Percentiles rank a stretch among this genome's conserved stretches.
Conservation (phyloP, 2,329 filamentous ascomycete species). For the Mycosphaerelloides madeirae region DNA sequence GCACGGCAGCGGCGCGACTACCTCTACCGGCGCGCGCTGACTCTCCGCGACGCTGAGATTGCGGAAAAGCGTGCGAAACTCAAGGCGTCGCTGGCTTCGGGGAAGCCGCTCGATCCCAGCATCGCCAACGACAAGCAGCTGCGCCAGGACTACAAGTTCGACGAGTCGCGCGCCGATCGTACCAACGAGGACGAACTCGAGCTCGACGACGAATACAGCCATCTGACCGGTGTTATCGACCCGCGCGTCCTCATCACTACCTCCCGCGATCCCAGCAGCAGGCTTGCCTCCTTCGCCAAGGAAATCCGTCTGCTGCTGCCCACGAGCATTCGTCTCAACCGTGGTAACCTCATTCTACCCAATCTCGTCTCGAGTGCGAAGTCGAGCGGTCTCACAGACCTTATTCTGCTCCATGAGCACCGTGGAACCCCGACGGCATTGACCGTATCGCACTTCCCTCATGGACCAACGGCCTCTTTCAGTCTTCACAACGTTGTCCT, state of each 20-base stretch:
- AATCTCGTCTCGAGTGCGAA: slow-evolving; percentile 81
- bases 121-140: slow-evolving; percentile 83
- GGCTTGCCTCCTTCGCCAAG: slow-evolving; percentile 86
- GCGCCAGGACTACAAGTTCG: slow-evolving; percentile 86
- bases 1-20: slow-evolving; percentile 78
- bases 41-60: slow-evolving; percentile 85
- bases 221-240: slow-evolving; percentile 86
- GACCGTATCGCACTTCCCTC: slow-evolving; percentile 80
- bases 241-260: slow-evolving; percentile 87
- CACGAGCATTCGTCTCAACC: slow-evolving; percentile 81
- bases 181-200: slow-evolving; percentile 65
- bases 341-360: slow-evolving; percentile 81
- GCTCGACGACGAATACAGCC: slow-evolving; percentile 83
- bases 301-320: slow-evolving; percentile 81
- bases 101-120: slow-evolving; percentile 74
- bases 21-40: slow-evolving; percentile 82
- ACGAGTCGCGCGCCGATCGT: slow-evolving; percentile 71
- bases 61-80: slow-evolving; percentile 86
- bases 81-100: slow-evolving; percentile 78
- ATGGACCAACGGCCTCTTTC: slow-evolving; percentile 83
- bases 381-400: slow-evolving; percentile 73
- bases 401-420: slow-evolving; percentile 87
- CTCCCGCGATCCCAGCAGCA: slow-evolving; percentile 77
- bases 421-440: slow-evolving; percentile 86
- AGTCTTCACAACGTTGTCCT: slow-evolving; percentile 89